A percentile compares a stretch with the other conserved stretches of the same genome.
Evolutionary conservation across 257 asterid genomes (phyloP).

Genomic region (Orobanche coerulescens): DNA sequence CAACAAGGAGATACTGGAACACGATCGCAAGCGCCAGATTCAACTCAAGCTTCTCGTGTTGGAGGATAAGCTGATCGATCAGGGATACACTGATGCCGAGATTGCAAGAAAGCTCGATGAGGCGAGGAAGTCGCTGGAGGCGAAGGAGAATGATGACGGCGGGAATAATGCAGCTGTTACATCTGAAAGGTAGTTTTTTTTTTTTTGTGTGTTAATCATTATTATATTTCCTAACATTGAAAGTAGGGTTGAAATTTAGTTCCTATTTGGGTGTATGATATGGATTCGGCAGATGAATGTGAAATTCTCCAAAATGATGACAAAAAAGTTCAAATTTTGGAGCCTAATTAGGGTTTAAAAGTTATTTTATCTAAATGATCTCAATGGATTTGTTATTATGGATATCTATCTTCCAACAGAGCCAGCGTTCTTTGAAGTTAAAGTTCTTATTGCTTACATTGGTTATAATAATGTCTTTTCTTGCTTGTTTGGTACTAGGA

Average conservation of each 20-base stretch:
- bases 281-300: too few relatives aligned
- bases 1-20: slow-evolving; percentile 72
- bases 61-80: slow-evolving; percentile 68
- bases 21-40: slow-evolving; percentile 90
- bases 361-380: neutral
- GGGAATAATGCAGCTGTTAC: slow-evolving; percentile 18
- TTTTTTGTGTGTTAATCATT: neutral
- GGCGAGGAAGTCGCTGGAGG: slow-evolving; percentile 56
- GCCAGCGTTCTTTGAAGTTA: neutral
- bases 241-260: too few relatives aligned
- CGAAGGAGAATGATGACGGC: slow-evolving; percentile 44
- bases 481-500: neutral
- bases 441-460: neutral
- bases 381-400: neutral
- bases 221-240: neutral
- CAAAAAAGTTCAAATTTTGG: too few relatives aligned
- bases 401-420: too few relatives aligned
- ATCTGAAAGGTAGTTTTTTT: slow-evolving; percentile 35
- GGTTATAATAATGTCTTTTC: neutral
- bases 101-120: slow-evolving; percentile 61
- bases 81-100: slow-evolving; percentile 70
- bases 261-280: too few relatives aligned
- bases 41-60: slow-evolving; percentile 67
- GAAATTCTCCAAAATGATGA: too few relatives aligned
- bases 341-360: neutral